A percentile compares a stretch with the other conserved stretches of the same genome.
Evolutionary conservation across 148 eudicot genomes (phyloP).

Genomic region (Diospyros lotus): DNA sequence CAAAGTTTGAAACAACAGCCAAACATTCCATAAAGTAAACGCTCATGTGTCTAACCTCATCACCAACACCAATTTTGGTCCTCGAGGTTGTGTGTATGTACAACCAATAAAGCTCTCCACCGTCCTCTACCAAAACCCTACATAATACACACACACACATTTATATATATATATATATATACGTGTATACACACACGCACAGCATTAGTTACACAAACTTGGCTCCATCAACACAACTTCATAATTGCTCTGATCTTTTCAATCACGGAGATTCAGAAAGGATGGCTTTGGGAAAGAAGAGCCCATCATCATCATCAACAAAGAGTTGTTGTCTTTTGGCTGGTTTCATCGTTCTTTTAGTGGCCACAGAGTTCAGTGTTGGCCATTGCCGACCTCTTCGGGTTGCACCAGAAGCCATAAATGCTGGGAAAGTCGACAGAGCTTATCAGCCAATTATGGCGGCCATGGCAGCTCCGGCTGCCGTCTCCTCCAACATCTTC

Average conservation of each 20-base stretch:
- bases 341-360: background rate
- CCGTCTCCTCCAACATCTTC: background rate
- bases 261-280: background rate
- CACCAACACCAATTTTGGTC: no score
- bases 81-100: no score
- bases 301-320: background rate
- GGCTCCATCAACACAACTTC: background rate
- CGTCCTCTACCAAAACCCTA: no score
- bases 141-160: no score
- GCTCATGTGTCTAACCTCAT: no score
- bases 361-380: background rate
- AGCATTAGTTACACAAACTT: background rate
- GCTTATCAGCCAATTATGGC: background rate
- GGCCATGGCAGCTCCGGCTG: background rate
- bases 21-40: no score
- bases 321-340: constrained; percentile 10
- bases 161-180: no score
- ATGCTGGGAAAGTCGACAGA: background rate
- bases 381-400: constrained; percentile 18
- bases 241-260: background rate
- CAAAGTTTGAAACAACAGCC: no score
- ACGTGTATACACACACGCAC: no score
- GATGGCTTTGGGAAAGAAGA: background rate
- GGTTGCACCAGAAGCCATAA: background rate
- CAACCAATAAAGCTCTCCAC: no score